Percentiles rank a stretch among this genome's conserved stretches.
phyloP scores from a whole-genome alignment of 2,329 filamentous ascomycete species.

The Ophioceras dolichostomum region DNA sequence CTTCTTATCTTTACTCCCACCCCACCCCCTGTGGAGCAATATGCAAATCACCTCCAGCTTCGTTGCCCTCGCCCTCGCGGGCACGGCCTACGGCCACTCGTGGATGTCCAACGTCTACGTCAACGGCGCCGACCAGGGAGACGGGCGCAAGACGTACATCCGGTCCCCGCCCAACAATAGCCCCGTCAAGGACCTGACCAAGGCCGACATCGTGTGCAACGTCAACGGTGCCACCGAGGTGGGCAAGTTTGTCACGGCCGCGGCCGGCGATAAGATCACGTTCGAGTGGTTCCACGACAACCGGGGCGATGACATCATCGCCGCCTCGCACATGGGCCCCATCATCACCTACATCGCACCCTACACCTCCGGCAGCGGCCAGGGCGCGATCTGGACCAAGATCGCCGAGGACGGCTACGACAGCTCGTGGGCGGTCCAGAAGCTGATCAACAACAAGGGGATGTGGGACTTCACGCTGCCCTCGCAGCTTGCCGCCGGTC shows the following conservation, averaged over 20 bases:
- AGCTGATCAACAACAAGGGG: conserved; percentile 8
- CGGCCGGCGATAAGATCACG: conserved; percentile 21
- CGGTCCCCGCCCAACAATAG: conserved; percentile 13
- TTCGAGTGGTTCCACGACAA: conserved; percentile 21
- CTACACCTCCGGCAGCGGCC: conserved; percentile 7
- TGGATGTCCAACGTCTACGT: background rate
- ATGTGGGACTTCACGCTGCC: background rate
- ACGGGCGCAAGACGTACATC: background rate
- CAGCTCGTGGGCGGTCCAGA: conserved; percentile 12
- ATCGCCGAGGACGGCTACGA: conserved; percentile 22
- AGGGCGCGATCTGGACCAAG: conserved; percentile 9
- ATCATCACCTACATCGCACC: conserved; percentile 24
- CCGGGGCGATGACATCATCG: conserved; percentile 17
- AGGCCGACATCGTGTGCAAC: conserved; percentile 24
- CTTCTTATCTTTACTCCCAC: no score
- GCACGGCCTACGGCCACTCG: background rate
- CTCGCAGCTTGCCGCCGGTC: conserved; percentile 10
- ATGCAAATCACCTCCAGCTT: background rate
- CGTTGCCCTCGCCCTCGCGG: background rate
- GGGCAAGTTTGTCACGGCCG: conserved; percentile 16
- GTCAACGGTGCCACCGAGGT: conserved; percentile 21
- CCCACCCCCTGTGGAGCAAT: no score
- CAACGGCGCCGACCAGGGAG: background rate
- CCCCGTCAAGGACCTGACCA: conserved; percentile 22
- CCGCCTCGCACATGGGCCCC: conserved; percentile 15